Evolutionary conservation across 2,329 filamentous ascomycete genomes (phyloP), one percentile per base, ranked within the genome.

Genomic region (Cadophora sp.): DNA sequence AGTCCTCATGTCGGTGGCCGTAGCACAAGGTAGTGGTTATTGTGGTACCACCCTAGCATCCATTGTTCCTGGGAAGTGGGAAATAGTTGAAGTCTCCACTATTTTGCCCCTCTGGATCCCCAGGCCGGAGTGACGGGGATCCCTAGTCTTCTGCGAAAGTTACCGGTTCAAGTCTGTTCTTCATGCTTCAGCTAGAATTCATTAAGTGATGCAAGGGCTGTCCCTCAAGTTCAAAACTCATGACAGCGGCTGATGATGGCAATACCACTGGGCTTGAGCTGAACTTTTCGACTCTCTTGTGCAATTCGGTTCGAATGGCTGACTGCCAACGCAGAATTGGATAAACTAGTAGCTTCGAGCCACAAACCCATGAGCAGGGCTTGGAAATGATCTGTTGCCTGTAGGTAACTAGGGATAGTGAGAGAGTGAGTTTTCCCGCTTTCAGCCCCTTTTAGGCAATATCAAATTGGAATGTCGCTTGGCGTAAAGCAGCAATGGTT

Each of bases 1-100:
- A 37, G 29, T 37, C 58, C 40, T 46, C 16, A 60, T 60, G 40
- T 29, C 37, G 58, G 34, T 26, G 34, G 37, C 58, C 58, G 58
- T 60, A n/a, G n/a, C n/a, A n/a, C n/a, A n/a, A n/a, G n/a, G n/a
- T n/a, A 60, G 58, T 60, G 55, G 29, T 9, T 56, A 58, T 34
- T 37, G 55, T 58, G 31, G 55, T 58, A 31, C 31, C 29, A 60
- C 58, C 34, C 24, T 60, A n/a, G 26, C n/a, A 43, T 9, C 12
- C 22, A 9, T 26, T 26, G 37, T 22, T 43, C 22, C 37, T 59
- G 22, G 56, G 22, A 29, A 40, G 11, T 11, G 26, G 29, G 26
- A 8, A 46, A 43, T n/a, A 14, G n/a, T 22, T 19, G 5, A 59
- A 40, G n/a, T 3, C 55, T 8, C 43, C 43, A 48, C 43, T 48